Base-by-base conservation (phyloP, 2,329 filamentous ascomycete genomes). In the Neurospora sp. region DNA sequence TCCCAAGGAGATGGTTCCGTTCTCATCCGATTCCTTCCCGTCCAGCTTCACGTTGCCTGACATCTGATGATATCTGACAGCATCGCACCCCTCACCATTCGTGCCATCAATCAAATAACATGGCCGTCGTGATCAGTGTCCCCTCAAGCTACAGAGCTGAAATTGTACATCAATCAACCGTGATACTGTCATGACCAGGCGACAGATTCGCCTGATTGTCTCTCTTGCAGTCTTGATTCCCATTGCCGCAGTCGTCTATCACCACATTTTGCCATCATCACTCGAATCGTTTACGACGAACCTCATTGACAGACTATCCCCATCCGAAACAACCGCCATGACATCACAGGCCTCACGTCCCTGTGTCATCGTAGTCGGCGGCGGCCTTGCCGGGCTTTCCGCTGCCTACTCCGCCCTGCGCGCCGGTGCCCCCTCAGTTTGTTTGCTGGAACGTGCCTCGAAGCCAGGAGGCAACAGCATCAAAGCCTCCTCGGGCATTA, bases 401-500 rank as follows among this genome's bases (percentile, higher is more conserved):
- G 87, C 88, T 19, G 85, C 88, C 3, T 83, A 85, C 52, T 82
- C 86, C 71, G 84, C 89, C 6, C 79, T 90, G 4, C 78, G 81
- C 3, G 81, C 83, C 12, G 83, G 83, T 46, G 81, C 85, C 1
- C 38, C 70, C 4, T 77, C 82, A 0, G 88, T 91, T 0, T 81
- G 82, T 39, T 81, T 91, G 67, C 81, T 91, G 12, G 88, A 91
- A 70, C 85, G 87, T 23, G 83, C 83, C 0, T 75, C 83, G 2
- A 88, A 88, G 74, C 86, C 88, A 0, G 88, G 88, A 41, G 87
- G 88, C 1, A 90, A 90, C 74, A 87, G 83, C 74, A 89, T 90
- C 78, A 90, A 90, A 78, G 88, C 88, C 0, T 90, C 88, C 0
- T 89, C 87, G 0, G 88, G 88, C 0, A 90, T 90, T 77, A 90